Percentiles rank a stretch among this genome's conserved stretches.
Conservation (phyloP, 345 rosid genomes). For the Erucastrum elatum region DNA sequence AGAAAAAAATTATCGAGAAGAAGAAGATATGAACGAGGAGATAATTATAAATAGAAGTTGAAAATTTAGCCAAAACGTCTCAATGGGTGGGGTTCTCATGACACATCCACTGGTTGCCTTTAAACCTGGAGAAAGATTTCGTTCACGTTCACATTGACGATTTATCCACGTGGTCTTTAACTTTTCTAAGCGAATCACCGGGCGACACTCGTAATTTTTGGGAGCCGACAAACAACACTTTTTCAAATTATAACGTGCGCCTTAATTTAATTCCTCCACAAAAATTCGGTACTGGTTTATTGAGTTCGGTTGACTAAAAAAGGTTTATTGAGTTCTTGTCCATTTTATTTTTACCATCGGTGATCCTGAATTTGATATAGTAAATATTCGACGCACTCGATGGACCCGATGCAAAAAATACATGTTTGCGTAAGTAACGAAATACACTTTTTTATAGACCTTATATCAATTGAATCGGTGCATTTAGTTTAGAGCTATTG, state of each 20-base stretch:
- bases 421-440: too few relatives aligned
- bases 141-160: constrained; percentile 23
- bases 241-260: constrained; percentile 5
- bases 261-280: background rate
- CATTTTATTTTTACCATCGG: too few relatives aligned
- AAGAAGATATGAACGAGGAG: background rate
- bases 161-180: constrained; percentile 39
- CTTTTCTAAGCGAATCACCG: background rate
- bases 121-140: constrained; percentile 8
- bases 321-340: too few relatives aligned
- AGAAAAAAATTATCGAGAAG: background rate
- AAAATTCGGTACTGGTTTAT: background rate
- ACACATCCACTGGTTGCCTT: constrained; percentile 31
- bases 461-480: too few relatives aligned
- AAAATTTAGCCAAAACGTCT: constrained; percentile 16
- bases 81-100: background rate
- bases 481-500: too few relatives aligned
- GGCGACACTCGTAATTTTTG: background rate
- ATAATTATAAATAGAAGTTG: background rate
- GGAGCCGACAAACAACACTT: constrained; percentile 17
- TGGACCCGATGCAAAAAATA: too few relatives aligned
- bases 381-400: too few relatives aligned
- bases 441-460: too few relatives aligned
- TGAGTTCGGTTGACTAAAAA: too few relatives aligned
- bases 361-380: too few relatives aligned